Base-by-base conservation (phyloP, 1,284 basidiomycete genomes). In the Leccinum griseonigrum region DNA sequence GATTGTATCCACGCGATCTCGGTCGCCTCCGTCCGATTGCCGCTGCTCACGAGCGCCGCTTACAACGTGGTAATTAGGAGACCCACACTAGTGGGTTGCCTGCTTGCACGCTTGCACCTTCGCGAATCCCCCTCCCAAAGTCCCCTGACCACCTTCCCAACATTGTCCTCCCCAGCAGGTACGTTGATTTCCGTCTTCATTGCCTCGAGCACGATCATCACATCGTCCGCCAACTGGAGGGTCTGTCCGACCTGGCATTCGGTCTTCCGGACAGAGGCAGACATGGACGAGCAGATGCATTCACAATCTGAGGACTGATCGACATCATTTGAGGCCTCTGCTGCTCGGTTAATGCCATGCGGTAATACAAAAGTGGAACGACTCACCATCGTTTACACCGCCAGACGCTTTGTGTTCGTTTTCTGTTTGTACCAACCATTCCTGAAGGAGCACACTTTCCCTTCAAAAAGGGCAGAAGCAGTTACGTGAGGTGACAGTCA, bases 21-120 rank as follows among this genome's bases (percentile, higher is more conserved):
- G 1, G 97, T 99, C 18, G 95, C 87, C 67, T 94, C 88, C 2
- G 82, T 74, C 69, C 97, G 93, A 66, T 90, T 91, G 29, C 94
- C 91, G 80, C 90, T 81, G 2, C 82, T 77, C 14, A 92, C 87
- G 0, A 99, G 81, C 0, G 95, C 91, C 22, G 22, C 22, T 22
- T 22, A 22, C 22, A 22, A 22, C 22, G 22, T 22, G 22, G 22
- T 22, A 36, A 34, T 65, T 31, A 73, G 11, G 56, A 62, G 4
- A 73, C 28, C 69, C 66, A 70, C 50, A 83, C 69, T 18, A 86
- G 70, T 0, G 72, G 64, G 48, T 85, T 80, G 1, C 83, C 83
- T 2, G 79, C 76, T 43, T 73, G 68, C 2, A 86, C 82, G 0
- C 70, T 65, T 0, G 66, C 72, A 1, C 83, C 82, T 63, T 81